Evolutionary conservation across 495 filamentous ascomycete species (phyloP), one percentile per base, ranked within the genome.

Genomic region (Penicillium cosmopolitanum): DNA sequence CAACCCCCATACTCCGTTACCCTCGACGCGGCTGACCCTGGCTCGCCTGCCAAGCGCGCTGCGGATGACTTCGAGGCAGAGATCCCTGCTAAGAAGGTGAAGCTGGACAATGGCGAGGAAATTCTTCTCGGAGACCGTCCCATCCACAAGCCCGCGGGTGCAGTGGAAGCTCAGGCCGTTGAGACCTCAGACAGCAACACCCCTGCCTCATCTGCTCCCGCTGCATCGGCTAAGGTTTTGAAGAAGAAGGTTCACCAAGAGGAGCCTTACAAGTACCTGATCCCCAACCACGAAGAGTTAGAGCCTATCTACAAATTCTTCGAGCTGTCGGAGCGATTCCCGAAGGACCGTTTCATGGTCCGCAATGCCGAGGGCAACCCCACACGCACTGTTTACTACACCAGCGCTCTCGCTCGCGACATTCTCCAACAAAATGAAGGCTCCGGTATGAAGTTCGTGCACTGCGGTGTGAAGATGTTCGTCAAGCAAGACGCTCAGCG

Each of bases 381-480:
- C 0, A 84, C 88, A 18, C 93, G 94, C 70, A 91, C 92, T 16
- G 92, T 98, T 53, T 98, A 98, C 81, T 98, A 97, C 79, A 96
- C 92, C 51, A 91, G 87, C 55, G 80, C 84, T n/a, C 81, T 97
- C 11, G 89, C 90, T 1, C 87, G 89, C 13, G 87, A 91, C 60
- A 96, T 98, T 53, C 82, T 98, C 3, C 77, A 75, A 8, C 73
- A 83, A 53, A 98, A 98, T 70, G 92, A 97, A 71, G 89, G 89
- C 23, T 87, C 87, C 13, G 92, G 93, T 25, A 87, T 98, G 73
- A 96, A 92, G 74, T 97, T 98, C 69, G 88, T 98, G 40, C 95
- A 98, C 74, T 93, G 89, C 57, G 95, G 95, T 59, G 91, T 98
- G 28, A 96, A 96, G 77, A 97, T 97, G 87, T 98, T 97, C 73